phyloP scores from a whole-genome alignment of 805 yeast species.

The Kodamaea hsintzibuensis region DNA sequence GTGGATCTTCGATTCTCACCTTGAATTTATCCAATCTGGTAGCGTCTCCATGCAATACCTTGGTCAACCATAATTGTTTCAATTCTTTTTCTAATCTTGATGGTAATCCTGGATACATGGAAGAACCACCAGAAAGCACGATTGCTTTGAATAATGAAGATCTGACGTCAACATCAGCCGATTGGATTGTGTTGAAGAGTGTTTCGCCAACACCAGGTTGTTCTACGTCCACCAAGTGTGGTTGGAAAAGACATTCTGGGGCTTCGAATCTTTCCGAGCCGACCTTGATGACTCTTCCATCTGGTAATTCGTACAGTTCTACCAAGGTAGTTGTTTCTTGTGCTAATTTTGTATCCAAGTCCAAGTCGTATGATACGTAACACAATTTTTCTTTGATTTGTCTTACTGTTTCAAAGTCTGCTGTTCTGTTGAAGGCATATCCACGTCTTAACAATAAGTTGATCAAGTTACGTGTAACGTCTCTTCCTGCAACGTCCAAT shows the following conservation, averaged over 20 bases:
- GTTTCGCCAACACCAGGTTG: constrained; percentile 96
- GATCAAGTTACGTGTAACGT: constrained; percentile 94
- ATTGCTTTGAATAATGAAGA: constrained; percentile 86
- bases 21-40: constrained; percentile 86
- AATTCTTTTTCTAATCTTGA: constrained; percentile 92
- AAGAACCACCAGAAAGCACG: constrained; percentile 95
- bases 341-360: constrained; percentile 81
- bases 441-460: constrained; percentile 91
- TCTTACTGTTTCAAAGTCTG: constrained; percentile 98
- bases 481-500: constrained; percentile 97
- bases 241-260: constrained; percentile 96
- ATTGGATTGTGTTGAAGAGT: constrained; percentile 82
- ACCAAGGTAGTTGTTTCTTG: constrained; percentile 95
- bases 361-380: constrained; percentile 92
- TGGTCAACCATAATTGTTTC: constrained; percentile 92
- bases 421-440: constrained; percentile 96
- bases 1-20: constrained; percentile 97
- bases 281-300: constrained; percentile 89
- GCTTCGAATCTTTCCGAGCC: constrained; percentile 97
- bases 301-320: constrained; percentile 91
- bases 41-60: constrained; percentile 85
- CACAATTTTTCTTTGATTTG: constrained; percentile 96
- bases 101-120: constrained; percentile 98
- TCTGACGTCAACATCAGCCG: constrained; percentile 93
- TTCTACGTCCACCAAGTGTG: constrained; percentile 90